Evolutionary conservation across 2,329 filamentous ascomycete genomes (phyloP).

Genomic region (Aspergillus brunneoviolaceus): DNA sequence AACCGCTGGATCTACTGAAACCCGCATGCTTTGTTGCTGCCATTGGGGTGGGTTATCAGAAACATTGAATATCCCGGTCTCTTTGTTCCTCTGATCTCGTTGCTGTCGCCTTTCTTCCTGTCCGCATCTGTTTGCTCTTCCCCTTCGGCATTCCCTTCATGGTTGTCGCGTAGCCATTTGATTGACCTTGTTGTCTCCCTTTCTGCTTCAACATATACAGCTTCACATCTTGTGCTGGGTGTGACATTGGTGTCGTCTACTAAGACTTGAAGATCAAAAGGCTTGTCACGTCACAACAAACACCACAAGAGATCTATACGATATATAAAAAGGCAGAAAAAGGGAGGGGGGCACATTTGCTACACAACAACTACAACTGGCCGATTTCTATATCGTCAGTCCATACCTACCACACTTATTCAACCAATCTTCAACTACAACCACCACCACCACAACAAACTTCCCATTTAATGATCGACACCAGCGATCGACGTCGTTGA

Average conservation of each 20-base stretch:
- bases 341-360: not conserved
- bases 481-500: conserved; percentile 18
- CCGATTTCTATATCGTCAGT: not conserved
- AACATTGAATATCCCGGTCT: conserved; percentile 5
- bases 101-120: conserved; percentile 2
- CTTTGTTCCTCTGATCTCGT: conserved; percentile 9
- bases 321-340: not conserved
- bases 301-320: not conserved
- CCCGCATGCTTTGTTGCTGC: not conserved
- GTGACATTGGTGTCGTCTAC: not conserved
- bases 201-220: not conserved
- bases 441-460: not conserved
- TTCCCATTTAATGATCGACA: conserved; percentile 18
- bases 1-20: not conserved
- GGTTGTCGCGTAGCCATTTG: conserved; percentile 11
- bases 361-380: not conserved
- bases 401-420: conserved; percentile 7
- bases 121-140: conserved; percentile 15
- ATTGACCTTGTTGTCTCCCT: not conserved
- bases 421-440: not conserved
- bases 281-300: not conserved
- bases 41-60: conserved; percentile 9
- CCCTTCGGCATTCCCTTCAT: not conserved
- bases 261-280: not conserved
- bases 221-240: not conserved